Percentiles rank a stretch among this genome's conserved stretches.
These are phyloP conservation scores for Nannizzia gypsea DNA, from an alignment of 2,329 filamentous ascomycete genomes.

Conservation along the genomic window DNA sequence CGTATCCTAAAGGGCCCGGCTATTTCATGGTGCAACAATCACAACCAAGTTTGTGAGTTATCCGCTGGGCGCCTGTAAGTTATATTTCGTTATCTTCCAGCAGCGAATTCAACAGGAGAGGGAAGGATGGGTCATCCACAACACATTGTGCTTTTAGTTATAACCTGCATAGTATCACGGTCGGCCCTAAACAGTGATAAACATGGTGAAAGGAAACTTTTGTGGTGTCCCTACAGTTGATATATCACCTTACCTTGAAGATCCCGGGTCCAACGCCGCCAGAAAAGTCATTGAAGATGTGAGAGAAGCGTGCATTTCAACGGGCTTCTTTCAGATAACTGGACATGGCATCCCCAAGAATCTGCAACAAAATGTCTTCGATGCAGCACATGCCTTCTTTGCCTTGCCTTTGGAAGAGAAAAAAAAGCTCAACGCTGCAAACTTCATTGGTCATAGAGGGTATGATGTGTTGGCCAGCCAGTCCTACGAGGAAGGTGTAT, in stretches of 20 bases:
- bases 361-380: background rate
- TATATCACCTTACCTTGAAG: constrained; percentile 1
- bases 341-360: background rate
- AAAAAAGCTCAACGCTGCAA: constrained; percentile 1
- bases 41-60: background rate
- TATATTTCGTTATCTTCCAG: background rate
- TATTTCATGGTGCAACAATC: background rate
- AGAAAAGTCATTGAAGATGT: background rate
- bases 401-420: background rate
- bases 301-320: background rate
- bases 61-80: background rate
- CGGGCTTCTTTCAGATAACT: constrained; percentile 3
- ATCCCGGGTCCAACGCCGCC: background rate
- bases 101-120: background rate
- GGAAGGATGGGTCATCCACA: background rate
- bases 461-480: constrained; percentile 6
- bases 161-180: background rate
- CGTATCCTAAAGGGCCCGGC: background rate
- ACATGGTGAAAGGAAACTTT: background rate
- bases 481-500: constrained; percentile 5
- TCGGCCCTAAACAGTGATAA: background rate
- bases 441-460: constrained; percentile 1
- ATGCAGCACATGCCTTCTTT: constrained; percentile 3
- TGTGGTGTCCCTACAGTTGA: background rate
- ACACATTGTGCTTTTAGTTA: background rate